Evolutionary conservation across 2,329 filamentous ascomycete genomes (phyloP).

Genomic region (Apiospora kogelbergensis): DNA sequence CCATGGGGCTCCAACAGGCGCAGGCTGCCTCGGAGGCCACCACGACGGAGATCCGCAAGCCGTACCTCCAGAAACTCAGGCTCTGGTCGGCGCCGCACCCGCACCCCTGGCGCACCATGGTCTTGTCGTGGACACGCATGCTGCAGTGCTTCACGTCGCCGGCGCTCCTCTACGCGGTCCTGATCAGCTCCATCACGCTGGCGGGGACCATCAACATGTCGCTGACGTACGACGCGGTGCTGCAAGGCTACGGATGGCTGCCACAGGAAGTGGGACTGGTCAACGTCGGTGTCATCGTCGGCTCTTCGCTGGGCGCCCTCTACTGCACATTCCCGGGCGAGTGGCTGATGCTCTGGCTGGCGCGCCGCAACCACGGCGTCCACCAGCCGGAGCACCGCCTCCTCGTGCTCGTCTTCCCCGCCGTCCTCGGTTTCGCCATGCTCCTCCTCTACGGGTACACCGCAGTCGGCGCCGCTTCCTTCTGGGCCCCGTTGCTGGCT

Average conservation of each 20-base stretch:
- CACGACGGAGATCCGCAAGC: background rate
- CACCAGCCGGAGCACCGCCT: constrained; percentile 23
- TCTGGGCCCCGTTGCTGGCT: constrained; percentile 27
- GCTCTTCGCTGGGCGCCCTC: constrained; percentile 34
- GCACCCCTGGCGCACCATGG: constrained; percentile 16
- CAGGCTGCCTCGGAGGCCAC: background rate
- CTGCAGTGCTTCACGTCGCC: constrained; percentile 29
- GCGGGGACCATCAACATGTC: constrained; percentile 38
- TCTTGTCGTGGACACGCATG: constrained; percentile 19
- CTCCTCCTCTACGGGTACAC: constrained; percentile 16
- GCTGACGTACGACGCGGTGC: constrained; percentile 36
- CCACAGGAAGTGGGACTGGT: constrained; percentile 40
- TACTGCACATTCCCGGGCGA: constrained; percentile 21
- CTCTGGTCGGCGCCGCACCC: constrained; percentile 21
- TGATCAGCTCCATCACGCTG: constrained; percentile 36
- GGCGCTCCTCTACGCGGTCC: constrained; percentile 37
- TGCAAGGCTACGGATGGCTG: constrained; percentile 33
- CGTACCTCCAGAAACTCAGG: constrained; percentile 30
- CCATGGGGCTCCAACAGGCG: background rate
- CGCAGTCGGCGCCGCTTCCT: constrained; percentile 1
- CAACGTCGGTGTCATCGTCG: constrained; percentile 47
- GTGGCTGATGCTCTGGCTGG: constrained; percentile 19
- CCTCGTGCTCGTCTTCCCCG: constrained; percentile 18
- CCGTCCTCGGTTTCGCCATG: constrained; percentile 19
- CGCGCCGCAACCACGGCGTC: constrained; percentile 21